Percentiles rank a stretch among this genome's conserved stretches.
These are phyloP conservation scores for Capsicum chinense DNA, from an alignment of 257 asterid genomes.

Conservation along the genomic window DNA sequence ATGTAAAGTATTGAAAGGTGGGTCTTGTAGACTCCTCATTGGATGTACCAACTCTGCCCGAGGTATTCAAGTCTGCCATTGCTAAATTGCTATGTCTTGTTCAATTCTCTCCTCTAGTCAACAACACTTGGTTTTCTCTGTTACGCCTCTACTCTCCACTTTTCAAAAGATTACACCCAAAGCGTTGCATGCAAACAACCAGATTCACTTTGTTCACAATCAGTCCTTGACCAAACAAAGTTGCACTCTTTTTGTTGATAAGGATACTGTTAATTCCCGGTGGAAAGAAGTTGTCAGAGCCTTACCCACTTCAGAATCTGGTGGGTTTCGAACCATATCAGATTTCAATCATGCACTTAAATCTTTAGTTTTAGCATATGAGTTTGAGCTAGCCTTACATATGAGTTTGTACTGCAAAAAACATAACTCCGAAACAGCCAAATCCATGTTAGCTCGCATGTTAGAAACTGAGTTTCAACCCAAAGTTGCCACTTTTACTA, in stretches of 20 bases:
- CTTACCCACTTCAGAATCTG: conserved; percentile 39
- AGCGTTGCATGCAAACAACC: not conserved
- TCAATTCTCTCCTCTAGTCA: not conserved
- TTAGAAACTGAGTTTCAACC: conserved; percentile 58
- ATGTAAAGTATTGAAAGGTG: not conserved
- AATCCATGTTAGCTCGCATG: conserved; percentile 46
- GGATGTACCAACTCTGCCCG: not conserved
- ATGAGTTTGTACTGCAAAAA: conserved; percentile 57
- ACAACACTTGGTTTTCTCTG: not conserved
- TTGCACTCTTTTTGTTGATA: conserved; percentile 23
- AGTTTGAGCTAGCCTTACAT: conserved; percentile 49
- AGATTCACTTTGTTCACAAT: conserved; percentile 15
- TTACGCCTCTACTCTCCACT: not conserved
- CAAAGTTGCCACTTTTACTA: conserved; percentile 61
- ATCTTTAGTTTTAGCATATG: conserved; percentile 50
- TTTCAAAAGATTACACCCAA: not conserved
- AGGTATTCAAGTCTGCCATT: not conserved
- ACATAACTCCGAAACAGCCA: conserved; percentile 51
- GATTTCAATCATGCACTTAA: conserved; percentile 47
- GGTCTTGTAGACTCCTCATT: not conserved
- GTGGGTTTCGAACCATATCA: conserved; percentile 42
- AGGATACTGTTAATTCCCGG: conserved; percentile 20
- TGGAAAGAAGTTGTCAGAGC: conserved; percentile 38
- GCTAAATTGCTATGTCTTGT: conserved; percentile 8
- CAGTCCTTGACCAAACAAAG: conserved; percentile 29